Evolutionary conservation across 2,329 filamentous ascomycete genomes (phyloP).

Genomic region (Scorias spongiosa): DNA sequence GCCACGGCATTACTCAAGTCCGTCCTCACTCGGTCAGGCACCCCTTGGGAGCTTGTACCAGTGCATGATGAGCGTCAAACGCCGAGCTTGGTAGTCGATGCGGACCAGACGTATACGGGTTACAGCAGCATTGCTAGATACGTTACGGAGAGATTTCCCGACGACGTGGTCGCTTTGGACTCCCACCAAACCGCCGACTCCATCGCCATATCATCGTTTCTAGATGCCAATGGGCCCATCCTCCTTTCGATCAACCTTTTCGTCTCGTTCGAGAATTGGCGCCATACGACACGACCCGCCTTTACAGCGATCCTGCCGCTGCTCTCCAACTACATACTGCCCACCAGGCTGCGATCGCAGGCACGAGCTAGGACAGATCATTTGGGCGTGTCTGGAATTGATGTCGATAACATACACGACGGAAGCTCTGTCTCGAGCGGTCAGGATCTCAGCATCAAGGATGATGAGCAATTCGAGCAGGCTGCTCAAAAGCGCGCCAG

Average conservation of each 20-base stretch:
- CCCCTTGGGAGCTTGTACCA: slow-evolving; percentile 53
- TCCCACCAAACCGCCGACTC: slow-evolving; percentile 22
- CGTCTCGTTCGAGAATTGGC: slow-evolving; percentile 80
- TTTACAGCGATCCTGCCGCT: slow-evolving; percentile 70
- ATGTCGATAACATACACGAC: slow-evolving; percentile 27
- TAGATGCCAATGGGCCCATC: slow-evolving; percentile 58
- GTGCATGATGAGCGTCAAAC: slow-evolving; percentile 26
- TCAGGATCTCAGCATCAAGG: slow-evolving; percentile 14
- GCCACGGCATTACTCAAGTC: slow-evolving; percentile 60
- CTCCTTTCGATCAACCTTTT: slow-evolving; percentile 80
- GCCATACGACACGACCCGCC: slow-evolving; percentile 57
- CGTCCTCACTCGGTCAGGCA: slow-evolving; percentile 38
- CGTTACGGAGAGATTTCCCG: slow-evolving; percentile 24
- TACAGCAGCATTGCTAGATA: slow-evolving; percentile 47
- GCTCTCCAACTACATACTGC: slow-evolving; percentile 77
- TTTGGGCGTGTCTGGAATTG: slow-evolving; percentile 29
- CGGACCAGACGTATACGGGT: slow-evolving; percentile 41
- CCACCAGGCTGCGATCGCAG: slow-evolving; percentile 53
- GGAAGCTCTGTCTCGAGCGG: slow-evolving; percentile 20
- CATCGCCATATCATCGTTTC: slow-evolving; percentile 36
- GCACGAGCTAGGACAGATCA: slow-evolving; percentile 52
- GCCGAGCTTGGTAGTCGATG: slow-evolving; percentile 34
- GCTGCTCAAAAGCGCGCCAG: slow-evolving; percentile 26
- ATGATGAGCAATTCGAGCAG: slow-evolving; percentile 14
- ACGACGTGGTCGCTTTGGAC: slow-evolving; percentile 18